phyloP scores from a whole-genome alignment of 2,329 filamentous ascomycete species.

The Fusarium sp. region DNA sequence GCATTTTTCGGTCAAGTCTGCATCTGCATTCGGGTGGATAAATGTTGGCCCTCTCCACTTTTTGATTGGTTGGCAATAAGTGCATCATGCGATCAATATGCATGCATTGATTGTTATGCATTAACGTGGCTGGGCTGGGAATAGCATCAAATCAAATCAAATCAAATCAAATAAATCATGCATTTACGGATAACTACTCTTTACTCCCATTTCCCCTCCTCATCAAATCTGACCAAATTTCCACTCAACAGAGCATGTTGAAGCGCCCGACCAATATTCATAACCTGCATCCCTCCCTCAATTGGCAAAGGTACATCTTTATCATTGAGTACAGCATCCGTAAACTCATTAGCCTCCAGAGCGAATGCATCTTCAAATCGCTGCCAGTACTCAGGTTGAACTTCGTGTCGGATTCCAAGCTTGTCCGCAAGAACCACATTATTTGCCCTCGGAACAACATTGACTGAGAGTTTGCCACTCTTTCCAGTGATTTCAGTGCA shows the following conservation, averaged over 20 bases:
- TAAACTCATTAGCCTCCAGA: constrained; percentile 71
- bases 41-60: constrained; percentile 1
- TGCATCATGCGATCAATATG: not conserved
- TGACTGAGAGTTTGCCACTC: constrained; percentile 70
- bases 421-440: constrained; percentile 65
- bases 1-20: constrained; percentile 7
- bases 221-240: constrained; percentile 69
- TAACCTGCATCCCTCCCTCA: constrained; percentile 67
- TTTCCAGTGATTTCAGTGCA: constrained; percentile 74
- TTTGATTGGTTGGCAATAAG: not conserved
- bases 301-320: constrained; percentile 58
- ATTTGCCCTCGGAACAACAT: constrained; percentile 65
- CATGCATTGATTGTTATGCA: not conserved
- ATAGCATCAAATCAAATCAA: not conserved
- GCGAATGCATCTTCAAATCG: constrained; percentile 72
- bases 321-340: constrained; percentile 60
- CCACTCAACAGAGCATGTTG: constrained; percentile 66
- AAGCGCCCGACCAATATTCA: constrained; percentile 69
- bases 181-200: not conserved
- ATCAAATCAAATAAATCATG: not conserved
- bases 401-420: constrained; percentile 61
- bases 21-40: constrained; percentile 17
- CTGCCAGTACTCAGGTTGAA: constrained; percentile 70
- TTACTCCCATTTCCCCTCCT: constrained; percentile 20
- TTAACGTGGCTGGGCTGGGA: constrained; percentile 11